Conservation (phyloP, 2,329 filamentous ascomycete genomes). For the Aspergillus uvarum region DNA sequence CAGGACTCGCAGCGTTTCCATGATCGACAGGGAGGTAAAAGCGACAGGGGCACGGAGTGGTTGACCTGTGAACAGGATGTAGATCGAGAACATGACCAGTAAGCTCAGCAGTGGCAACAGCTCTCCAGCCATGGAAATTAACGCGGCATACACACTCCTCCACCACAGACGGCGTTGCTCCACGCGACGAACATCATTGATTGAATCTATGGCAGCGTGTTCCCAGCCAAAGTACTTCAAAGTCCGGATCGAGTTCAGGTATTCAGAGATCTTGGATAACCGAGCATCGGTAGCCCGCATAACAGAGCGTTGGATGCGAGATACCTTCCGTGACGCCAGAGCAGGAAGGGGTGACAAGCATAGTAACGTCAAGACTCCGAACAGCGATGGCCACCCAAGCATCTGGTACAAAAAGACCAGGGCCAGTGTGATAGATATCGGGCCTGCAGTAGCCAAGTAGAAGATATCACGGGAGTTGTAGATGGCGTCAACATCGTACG, state of each 20-base stretch:
- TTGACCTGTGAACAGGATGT: conserved; percentile 50
- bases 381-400: conserved; percentile 56
- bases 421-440: conserved; percentile 50
- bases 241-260: conserved; percentile 57
- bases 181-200: conserved; percentile 50
- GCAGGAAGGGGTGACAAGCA: conserved; percentile 53
- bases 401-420: conserved; percentile 56
- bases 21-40: conserved; percentile 57
- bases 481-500: conserved; percentile 58
- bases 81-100: conserved; percentile 55
- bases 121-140: conserved; percentile 52
- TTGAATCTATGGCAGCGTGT: conserved; percentile 51
- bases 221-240: conserved; percentile 65
- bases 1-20: conserved; percentile 55
- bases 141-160: conserved; percentile 46
- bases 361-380: conserved; percentile 53
- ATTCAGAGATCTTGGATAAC: conserved; percentile 59
- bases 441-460: conserved; percentile 47
- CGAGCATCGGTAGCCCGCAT: conserved; percentile 58
- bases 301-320: conserved; percentile 52
- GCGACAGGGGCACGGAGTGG: conserved; percentile 57
- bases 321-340: conserved; percentile 52
- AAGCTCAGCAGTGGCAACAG: conserved; percentile 55
- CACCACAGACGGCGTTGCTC: conserved; percentile 59
- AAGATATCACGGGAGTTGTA: conserved; percentile 54